Percentiles rank a stretch among this genome's conserved stretches.
Evolutionary conservation across 495 filamentous ascomycete species (phyloP).

Genomic region (Jackrogersella multiformis): DNA sequence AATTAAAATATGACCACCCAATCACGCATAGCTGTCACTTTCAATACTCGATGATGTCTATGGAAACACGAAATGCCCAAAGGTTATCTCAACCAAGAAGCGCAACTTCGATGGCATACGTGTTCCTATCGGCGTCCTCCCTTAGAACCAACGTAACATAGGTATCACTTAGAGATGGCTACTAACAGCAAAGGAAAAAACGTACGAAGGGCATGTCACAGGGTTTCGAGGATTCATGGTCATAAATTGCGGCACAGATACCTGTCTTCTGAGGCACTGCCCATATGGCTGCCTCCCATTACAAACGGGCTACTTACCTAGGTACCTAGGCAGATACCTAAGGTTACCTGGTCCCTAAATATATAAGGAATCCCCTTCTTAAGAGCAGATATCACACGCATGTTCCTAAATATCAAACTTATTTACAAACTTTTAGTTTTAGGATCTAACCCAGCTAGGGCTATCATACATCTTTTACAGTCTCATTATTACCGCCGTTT

Average conservation of each 20-base stretch:
- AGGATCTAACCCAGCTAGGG: neutral
- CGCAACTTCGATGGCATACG: conserved; percentile 1
- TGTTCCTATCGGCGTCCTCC: conserved; percentile 3
- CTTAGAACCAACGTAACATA: neutral
- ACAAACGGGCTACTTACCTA: neutral
- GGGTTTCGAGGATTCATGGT: neutral
- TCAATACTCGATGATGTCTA: neutral
- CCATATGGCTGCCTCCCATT: neutral
- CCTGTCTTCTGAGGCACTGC: neutral
- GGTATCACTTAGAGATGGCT: neutral
- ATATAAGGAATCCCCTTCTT: neutral
- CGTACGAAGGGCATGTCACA: neutral
- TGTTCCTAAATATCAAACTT: neutral
- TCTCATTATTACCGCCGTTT: neutral
- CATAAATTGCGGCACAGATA: neutral
- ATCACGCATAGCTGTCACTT: neutral
- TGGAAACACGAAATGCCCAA: conserved; percentile 8
- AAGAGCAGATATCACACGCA: neutral
- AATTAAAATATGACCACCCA: conserved; percentile 6
- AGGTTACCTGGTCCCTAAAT: neutral
- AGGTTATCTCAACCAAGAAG: neutral
- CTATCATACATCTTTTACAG: neutral
- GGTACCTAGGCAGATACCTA: no score
- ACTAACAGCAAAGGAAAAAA: neutral
- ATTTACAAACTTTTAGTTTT: neutral